A percentile compares a stretch with the other conserved stretches of the same genome.
These are phyloP conservation scores for Camelina laxa DNA, from an alignment of 345 rosid species.

Conservation along the genomic window DNA sequence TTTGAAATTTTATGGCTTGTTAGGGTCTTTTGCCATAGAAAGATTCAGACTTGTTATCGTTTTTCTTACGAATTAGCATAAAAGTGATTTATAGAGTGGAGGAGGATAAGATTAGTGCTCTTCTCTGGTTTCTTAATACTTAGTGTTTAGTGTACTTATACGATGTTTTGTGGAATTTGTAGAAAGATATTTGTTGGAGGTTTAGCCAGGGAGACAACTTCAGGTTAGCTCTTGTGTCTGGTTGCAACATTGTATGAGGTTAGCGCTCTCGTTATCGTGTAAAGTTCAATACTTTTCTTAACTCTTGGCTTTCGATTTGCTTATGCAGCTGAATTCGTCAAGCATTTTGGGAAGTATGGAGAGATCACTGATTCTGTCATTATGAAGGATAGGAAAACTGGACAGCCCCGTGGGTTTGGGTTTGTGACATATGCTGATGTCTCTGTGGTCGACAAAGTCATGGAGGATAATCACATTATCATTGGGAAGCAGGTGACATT, in stretches of 20 bases:
- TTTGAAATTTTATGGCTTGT: background rate
- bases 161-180: slow-evolving; percentile 54
- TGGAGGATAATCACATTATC: slow-evolving; percentile 72
- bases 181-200: slow-evolving; percentile 91
- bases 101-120: slow-evolving; percentile 29
- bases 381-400: slow-evolving; percentile 92
- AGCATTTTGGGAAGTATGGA: slow-evolving; percentile 87
- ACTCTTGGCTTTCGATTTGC: slow-evolving; percentile 30
- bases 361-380: slow-evolving; percentile 95
- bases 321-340: slow-evolving; percentile 71
- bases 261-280: slow-evolving; percentile 13
- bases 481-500: slow-evolving; percentile 82
- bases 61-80: slow-evolving; percentile 3
- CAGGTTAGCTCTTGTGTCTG: slow-evolving; percentile 62
- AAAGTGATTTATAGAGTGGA: slow-evolving; percentile 27
- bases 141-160: slow-evolving; percentile 44
- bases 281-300: slow-evolving; percentile 24
- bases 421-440: slow-evolving; percentile 93
- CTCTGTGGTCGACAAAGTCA: slow-evolving; percentile 85
- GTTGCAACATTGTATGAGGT: slow-evolving; percentile 41
- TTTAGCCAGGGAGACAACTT: slow-evolving; percentile 78
- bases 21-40: background rate
- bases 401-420: slow-evolving; percentile 96
- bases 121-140: slow-evolving; percentile 23
- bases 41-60: slow-evolving; percentile 1